Evolutionary conservation across 2,329 filamentous ascomycete genomes (phyloP), one percentile per base, ranked within the genome.

Genomic region (Colletotrichum sidae): DNA sequence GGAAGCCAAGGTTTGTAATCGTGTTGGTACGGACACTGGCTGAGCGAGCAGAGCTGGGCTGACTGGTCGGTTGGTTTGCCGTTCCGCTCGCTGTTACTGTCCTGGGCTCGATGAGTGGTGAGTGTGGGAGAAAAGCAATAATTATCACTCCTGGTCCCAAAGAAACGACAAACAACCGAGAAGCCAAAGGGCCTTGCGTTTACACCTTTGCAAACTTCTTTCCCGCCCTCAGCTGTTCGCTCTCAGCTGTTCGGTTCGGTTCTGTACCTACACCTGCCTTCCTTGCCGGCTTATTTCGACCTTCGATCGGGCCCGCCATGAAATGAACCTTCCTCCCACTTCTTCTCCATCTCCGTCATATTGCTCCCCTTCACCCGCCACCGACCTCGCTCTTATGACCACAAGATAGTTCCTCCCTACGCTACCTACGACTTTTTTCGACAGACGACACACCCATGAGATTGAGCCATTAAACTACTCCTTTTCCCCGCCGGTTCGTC

Each of bases 51-150:
- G 25, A 25, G 25, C 25, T 25, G 25, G 15, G 44, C 55, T 58
- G 46, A 58, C 55, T 58, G 55, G 55, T 51, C 55, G n/a, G 46
- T 58, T 58, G 51, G 45, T 37, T 42, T 41, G 51, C 17, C n/a
- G 39, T 25, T 25, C 25, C 25, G 25, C 25, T 25, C 25, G 25
- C 25, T 25, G 25, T 25, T 25, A 25, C 25, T 54, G 57, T 46
- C 56, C 47, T 52, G 62, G 57, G 25, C 25, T 25, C 25, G 25
- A 25, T 25, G 25, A 25, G 25, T 25, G 25, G 25, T 25, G 25
- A 25, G 25, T 25, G 41, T 44, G 46, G 64, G 42, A 55, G 64
- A 67, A 67, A 64, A 67, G 64, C 64, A 67, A 67, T 67, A 67
- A 64, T 67, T 50, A 62, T 65, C 58, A 62, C 62, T 65, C 52